Evolutionary conservation across 2,329 filamentous ascomycete genomes (phyloP).

Genomic region (Coniella vitis): DNA sequence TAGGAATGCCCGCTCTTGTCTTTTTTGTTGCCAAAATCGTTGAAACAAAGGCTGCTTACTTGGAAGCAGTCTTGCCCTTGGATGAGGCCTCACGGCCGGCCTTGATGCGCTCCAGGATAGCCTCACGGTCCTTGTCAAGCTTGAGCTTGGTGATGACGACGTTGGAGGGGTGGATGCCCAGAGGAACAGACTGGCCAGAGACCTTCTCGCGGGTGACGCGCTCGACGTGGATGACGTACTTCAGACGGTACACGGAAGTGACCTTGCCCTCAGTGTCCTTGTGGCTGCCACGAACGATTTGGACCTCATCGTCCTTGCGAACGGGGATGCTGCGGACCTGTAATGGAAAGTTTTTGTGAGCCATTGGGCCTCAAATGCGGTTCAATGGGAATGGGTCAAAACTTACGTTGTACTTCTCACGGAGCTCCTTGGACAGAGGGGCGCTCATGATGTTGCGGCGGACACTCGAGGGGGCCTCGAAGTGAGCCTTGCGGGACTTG

Average conservation of each 20-base stretch:
- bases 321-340: slow-evolving; percentile 93
- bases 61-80: slow-evolving; percentile 61
- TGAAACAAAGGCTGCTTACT: slow-evolving; percentile 29
- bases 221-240: slow-evolving; percentile 97
- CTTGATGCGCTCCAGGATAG: slow-evolving; percentile 80
- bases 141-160: slow-evolving; percentile 98
- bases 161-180: slow-evolving; percentile 94
- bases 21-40: no score
- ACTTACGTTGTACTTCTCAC: slow-evolving; percentile 97
- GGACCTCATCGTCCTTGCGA: slow-evolving; percentile 96
- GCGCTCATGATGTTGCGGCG: slow-evolving; percentile 97
- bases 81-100: slow-evolving; percentile 67
- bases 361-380: not conserved
- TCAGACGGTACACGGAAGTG: slow-evolving; percentile 94
- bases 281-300: slow-evolving; percentile 84
- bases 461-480: slow-evolving; percentile 86
- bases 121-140: slow-evolving; percentile 91
- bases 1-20: not conserved
- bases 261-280: slow-evolving; percentile 99
- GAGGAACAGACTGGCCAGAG: slow-evolving; percentile 89
- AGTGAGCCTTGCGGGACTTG: slow-evolving; percentile 99
- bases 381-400: no score
- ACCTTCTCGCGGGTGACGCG: slow-evolving; percentile 95
- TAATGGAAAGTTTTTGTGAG: not conserved
- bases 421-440: slow-evolving; percentile 90